Evolutionary conservation across 495 filamentous ascomycete species (phyloP).

Genomic region (Entonaema liquescens): DNA sequence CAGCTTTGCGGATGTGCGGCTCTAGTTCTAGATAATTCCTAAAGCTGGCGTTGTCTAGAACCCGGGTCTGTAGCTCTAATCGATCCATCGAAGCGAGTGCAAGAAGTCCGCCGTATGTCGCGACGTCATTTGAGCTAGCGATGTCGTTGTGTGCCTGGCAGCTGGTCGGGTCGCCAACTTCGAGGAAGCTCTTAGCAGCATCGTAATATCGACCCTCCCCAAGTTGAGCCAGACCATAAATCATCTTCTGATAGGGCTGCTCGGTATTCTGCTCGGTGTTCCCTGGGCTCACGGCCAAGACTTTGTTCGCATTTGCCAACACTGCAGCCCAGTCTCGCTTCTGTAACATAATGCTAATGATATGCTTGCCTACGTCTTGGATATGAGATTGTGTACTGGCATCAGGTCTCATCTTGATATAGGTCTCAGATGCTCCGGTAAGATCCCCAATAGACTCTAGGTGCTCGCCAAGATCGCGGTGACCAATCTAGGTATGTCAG

Average conservation of each 20-base stretch:
- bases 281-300: constrained; percentile 58
- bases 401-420: constrained; percentile 57
- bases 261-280: constrained; percentile 67
- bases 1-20: constrained; percentile 91
- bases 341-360: constrained; percentile 55
- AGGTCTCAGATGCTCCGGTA: constrained; percentile 51
- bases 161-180: constrained; percentile 59
- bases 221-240: constrained; percentile 75
- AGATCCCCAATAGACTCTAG: constrained; percentile 55
- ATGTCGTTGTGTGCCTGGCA: constrained; percentile 73
- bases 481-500: constrained; percentile 51
- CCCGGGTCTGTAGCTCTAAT: constrained; percentile 71
- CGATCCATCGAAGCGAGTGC: constrained; percentile 91
- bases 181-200: constrained; percentile 77
- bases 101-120: constrained; percentile 89
- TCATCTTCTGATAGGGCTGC: constrained; percentile 72
- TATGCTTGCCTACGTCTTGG: constrained; percentile 54
- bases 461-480: constrained; percentile 59
- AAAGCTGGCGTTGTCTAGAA: constrained; percentile 83
- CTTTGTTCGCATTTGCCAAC: constrained; percentile 71
- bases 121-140: constrained; percentile 85
- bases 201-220: constrained; percentile 70
- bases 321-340: constrained; percentile 61
- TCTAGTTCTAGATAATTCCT: constrained; percentile 90
- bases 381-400: constrained; percentile 56